phyloP scores from a whole-genome alignment of 306 rosid genomes.

The Dryas octopetala region DNA sequence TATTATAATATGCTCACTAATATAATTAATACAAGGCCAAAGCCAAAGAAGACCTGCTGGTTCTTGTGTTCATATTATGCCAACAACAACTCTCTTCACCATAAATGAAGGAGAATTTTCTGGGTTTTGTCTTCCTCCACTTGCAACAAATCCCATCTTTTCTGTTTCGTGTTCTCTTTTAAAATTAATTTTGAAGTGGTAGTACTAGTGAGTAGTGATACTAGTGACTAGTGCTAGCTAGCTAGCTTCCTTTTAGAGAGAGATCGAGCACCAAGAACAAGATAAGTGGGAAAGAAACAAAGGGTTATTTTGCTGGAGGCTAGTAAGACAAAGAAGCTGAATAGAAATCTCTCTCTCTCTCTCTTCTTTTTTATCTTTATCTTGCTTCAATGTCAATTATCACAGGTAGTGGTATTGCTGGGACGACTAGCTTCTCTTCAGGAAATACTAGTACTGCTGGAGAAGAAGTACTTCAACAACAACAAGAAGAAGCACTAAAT shows the following conservation, averaged over 20 bases:
- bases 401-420: slow-evolving; percentile 56
- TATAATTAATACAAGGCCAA: slow-evolving; percentile 43
- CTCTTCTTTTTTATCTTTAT: slow-evolving; percentile 21
- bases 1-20: slow-evolving; percentile 30
- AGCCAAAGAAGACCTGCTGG: slow-evolving; percentile 23
- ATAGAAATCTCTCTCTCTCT: slow-evolving; percentile 23
- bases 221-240: neutral
- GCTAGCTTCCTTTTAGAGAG: slow-evolving; percentile 10
- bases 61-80: slow-evolving; percentile 51
- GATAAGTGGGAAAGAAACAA: slow-evolving; percentile 26
- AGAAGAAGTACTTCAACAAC: slow-evolving; percentile 36
- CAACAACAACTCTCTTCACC: slow-evolving; percentile 53
- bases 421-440: slow-evolving; percentile 55
- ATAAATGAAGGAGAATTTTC: slow-evolving; percentile 73
- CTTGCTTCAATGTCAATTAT: slow-evolving; percentile 68
- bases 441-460: slow-evolving; percentile 40
- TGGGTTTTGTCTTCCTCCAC: slow-evolving; percentile 80
- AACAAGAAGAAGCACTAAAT: slow-evolving; percentile 31
- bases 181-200: neutral
- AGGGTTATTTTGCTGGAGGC: neutral
- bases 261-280: slow-evolving; percentile 2
- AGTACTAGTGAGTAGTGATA: too few species aligned
- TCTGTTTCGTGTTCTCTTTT: slow-evolving; percentile 28
- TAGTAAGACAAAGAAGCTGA: slow-evolving; percentile 19
- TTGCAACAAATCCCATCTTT: slow-evolving; percentile 58